Conservation (phyloP, 140 eudicot species). For the Artemisia princeps region DNA sequence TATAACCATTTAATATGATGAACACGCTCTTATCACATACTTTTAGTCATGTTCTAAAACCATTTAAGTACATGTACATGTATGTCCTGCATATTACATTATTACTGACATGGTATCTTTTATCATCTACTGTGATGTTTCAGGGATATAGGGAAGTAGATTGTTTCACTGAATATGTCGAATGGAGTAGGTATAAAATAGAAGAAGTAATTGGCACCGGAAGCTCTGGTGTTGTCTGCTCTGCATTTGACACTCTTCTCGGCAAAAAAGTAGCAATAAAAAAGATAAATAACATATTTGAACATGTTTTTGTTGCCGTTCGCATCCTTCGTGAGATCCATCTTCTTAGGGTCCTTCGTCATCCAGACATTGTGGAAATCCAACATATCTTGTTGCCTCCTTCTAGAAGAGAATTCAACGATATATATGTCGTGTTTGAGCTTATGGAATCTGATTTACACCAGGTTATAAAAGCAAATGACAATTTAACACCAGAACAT, state of each 20-base stretch:
- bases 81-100: too few species aligned
- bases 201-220: neutral
- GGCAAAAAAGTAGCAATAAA: slow-evolving; percentile 6
- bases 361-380: neutral
- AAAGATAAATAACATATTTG: slow-evolving; percentile 4
- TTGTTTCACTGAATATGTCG: slow-evolving; percentile 16
- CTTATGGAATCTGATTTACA: neutral
- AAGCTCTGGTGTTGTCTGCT: slow-evolving; percentile 9
- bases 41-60: too few species aligned
- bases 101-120: neutral
- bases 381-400: neutral
- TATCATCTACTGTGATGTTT: slow-evolving; percentile 1
- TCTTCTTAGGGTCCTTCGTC: neutral
- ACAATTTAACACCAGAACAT: neutral
- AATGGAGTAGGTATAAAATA: slow-evolving; percentile 1
- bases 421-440: neutral
- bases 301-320: slow-evolving; percentile 2
- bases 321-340: neutral
- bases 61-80: too few species aligned
- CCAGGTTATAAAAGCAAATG: neutral
- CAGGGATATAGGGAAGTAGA: slow-evolving; percentile 47
- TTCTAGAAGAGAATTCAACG: neutral
- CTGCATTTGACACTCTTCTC: neutral
- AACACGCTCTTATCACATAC: too few species aligned
- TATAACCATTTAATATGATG: too few species aligned